Percentiles rank a stretch among this genome's conserved stretches.
Evolutionary conservation across 495 filamentous ascomycete species (phyloP).

Genomic region (Jackrogersella minutella): DNA sequence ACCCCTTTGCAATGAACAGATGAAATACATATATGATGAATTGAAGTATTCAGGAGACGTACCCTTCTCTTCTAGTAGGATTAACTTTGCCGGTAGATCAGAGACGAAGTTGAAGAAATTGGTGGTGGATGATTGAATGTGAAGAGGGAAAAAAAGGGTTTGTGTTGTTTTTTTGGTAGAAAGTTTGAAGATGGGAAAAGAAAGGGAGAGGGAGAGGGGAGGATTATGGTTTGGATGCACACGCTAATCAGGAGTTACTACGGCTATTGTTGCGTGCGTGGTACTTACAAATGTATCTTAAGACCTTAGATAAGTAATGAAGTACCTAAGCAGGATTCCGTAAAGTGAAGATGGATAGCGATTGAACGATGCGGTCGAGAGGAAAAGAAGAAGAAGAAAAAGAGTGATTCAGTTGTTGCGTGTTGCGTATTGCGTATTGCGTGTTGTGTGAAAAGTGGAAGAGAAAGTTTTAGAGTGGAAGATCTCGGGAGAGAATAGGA

Average conservation of each 20-base stretch:
- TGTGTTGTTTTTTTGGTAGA: constrained; percentile 12
- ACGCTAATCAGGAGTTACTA: neutral
- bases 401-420: too few species aligned
- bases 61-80: neutral
- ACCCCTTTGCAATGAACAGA: neutral
- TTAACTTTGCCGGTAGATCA: neutral
- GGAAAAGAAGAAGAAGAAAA: too few species aligned
- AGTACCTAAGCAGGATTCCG: too few species aligned
- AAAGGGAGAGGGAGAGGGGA: constrained; percentile 18
- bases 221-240: constrained; percentile 2
- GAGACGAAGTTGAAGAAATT: neutral
- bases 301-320: too few species aligned
- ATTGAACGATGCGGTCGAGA: too few species aligned
- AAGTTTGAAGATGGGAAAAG: constrained; percentile 8
- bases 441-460: neutral
- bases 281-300: neutral
- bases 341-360: too few species aligned
- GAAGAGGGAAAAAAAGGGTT: constrained; percentile 10
- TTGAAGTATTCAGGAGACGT: neutral
- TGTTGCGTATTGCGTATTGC: too few species aligned
- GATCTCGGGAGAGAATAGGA: neutral
- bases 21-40: neutral
- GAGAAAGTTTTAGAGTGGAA: neutral
- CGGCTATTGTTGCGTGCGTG: neutral
- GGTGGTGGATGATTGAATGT: constrained; percentile 17